Base-by-base conservation (phyloP, 2,329 filamentous ascomycete species). In the Colletotrichum theobromicola region DNA sequence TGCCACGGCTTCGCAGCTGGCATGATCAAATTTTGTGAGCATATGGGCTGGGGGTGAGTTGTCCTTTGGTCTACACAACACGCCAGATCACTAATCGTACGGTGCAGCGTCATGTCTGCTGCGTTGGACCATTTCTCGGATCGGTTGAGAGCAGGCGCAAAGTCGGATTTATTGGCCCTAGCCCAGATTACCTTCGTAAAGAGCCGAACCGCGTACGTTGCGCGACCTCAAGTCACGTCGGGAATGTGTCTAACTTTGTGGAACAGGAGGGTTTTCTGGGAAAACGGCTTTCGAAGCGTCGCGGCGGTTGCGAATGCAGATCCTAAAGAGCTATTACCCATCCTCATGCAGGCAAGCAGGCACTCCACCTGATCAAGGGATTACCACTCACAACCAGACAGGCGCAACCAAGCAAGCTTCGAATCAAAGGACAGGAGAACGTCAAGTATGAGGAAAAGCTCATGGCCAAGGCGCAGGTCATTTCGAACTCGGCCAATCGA, bases 1-100 rank as follows among this genome's bases (percentile, higher is more conserved):
- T 95, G 94, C 77, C 92, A 95, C 77, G 94, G 94, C 0, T 96
- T 95, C 79, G 94, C 93, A 5, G 93, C 93, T 3, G 93, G 93
- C 5, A 94, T 95, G 87, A 91, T 95, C 74, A 95, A 94, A 77
- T 95, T 95, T 79, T 95, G 94, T 79, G 89, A 94, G 77, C 88
- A 91, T 21, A 95, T 96, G 94, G 91, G 89, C 3, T 95, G 93
- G 93, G 90, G 90, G 88, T 90, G 79, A 78, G 86, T 83, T 55
- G 57, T 15, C 24, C 6, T n/a, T 26, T 26, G 15, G n/a, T 50
- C n/a, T 24, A n/a, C 42, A 46, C 12, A 16, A 55, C 32, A n/a
- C 9, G 62, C 34, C 26, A 66, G 53, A 55, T 61, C 37, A 65
- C 67, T 76, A 50, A 74, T 70, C 28, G 46, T 35, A 30, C 18